These are phyloP conservation scores for Sphaerulina populicola DNA, from an alignment of 2,329 filamentous ascomycete species.

Conservation along the genomic window DNA sequence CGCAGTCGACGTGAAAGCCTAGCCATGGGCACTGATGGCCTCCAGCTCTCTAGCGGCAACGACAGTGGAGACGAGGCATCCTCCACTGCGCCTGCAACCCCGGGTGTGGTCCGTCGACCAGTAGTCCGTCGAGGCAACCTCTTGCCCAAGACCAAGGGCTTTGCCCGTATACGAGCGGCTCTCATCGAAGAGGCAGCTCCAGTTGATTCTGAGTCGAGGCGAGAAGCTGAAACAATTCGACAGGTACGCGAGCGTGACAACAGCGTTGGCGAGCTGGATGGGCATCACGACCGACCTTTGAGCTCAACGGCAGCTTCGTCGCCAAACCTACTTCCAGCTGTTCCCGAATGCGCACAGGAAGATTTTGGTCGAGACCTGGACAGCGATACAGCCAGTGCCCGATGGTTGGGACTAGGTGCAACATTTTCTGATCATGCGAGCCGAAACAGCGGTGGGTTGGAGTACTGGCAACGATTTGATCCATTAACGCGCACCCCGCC, in stretches of 20 bases:
- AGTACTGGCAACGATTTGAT: conserved; percentile 74
- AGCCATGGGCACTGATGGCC: conserved; percentile 79
- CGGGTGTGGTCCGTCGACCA: conserved; percentile 69
- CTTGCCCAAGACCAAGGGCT: conserved; percentile 90
- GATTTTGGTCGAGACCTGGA: conserved; percentile 59
- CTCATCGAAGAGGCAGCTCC: conserved; percentile 81
- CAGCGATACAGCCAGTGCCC: conserved; percentile 14
- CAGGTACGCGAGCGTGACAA: conserved; percentile 85
- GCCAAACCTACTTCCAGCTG: conserved; percentile 53
- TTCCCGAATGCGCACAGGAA: conserved; percentile 53
- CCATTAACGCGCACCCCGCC: conserved; percentile 57
- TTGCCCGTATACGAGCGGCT: conserved; percentile 84
- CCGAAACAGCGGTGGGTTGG: conserved; percentile 61
- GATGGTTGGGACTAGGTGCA: conserved; percentile 45
- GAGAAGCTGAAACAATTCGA: conserved; percentile 90
- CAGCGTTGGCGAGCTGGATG: conserved; percentile 33
- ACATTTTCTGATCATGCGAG: conserved; percentile 69
- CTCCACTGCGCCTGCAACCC: conserved; percentile 44
- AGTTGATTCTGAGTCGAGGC: conserved; percentile 76
- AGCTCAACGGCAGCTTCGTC: conserved; percentile 58
- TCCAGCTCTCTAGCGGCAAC: conserved; percentile 70
- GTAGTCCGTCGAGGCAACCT: conserved; percentile 85
- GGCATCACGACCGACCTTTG: conserved; percentile 34
- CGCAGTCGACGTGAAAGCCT: conserved; percentile 67
- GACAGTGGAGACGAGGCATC: conserved; percentile 65